Evolutionary conservation across 108 stramenopile species (phyloP), one percentile per base, ranked within the genome.

Genomic region (Asterionellopsis glacialis): DNA sequence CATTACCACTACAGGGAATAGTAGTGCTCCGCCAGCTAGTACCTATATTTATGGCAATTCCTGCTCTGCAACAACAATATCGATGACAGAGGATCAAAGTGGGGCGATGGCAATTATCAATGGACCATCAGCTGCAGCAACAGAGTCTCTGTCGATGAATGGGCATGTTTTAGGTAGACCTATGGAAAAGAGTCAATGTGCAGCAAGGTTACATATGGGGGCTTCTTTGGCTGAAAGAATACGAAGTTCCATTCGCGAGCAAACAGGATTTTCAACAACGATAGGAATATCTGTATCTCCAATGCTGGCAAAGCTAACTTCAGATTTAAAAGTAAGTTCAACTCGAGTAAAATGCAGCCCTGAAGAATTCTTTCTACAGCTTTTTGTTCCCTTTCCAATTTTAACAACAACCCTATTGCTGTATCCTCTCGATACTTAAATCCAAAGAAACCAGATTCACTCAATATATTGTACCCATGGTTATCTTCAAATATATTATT

Each of bases 391-490:
- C 33, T 33, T 33, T 33, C 33, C 33, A 33, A 33, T 7, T 5
- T 33, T 33, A n/a, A n/a, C 7, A 33, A 33, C 33, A 33, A 2
- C 7, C 7, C 33, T 33, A 5, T 33, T 33, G 33, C 33, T 33
- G 33, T 7, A 33, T 7, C 33, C 33, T 33, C 33, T 33, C 33
- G 2, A 33, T 7, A 5, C 7, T 33, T 5, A 5, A 33, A 2
- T 5, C 2, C 33, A 2, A 33, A 63, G 40, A 83, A 83, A 68
- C 82, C 82, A 13, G 53, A 69, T 11, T 68, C 78, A 11, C 51
- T 76, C 57, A 83, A 83, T 53, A 39, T 83, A 12, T 57, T 83
- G 39, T 71, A 63, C 62, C 77, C 82, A 0, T 83, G 82, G 82
- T 44, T 73, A 53, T 64, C 69, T 14, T 25, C 57, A 12, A 41